Evolutionary conservation across 2,329 filamentous ascomycete species (phyloP), one percentile per base, ranked within the genome.

Genomic region (Aspergillus versicolor): DNA sequence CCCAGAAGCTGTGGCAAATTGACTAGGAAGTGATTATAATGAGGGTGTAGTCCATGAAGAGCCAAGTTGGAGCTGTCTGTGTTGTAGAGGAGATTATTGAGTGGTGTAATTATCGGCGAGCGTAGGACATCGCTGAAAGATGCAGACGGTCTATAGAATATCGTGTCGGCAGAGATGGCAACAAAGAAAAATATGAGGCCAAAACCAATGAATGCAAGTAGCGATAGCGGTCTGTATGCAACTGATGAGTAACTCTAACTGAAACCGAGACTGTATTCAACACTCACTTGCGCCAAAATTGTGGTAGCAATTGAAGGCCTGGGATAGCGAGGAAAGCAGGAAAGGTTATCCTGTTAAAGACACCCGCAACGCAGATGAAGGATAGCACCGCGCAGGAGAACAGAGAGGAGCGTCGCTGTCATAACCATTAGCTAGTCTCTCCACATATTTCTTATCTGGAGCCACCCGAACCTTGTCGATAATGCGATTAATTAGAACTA

Each of bases 321-420:
- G 94, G 93, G 70, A 97, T 85, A 57, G 96, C 73, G 60, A 99
- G 77, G 73, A 96, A 99, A 13, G 92, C 93, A 45, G 93, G 93
- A 73, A 97, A 97, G 9, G 94, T 99, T 68, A 97, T 97, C 63
- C 94, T 87, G 76, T 97, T 99, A 77, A 99, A 99, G 57, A 93
- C 79, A 49, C 94, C 94, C 68, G 94, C 89, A 13, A 96, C 88
- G 52, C 85, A 82, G 54, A 97, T 85, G 60, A 92, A 86, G 30
- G 91, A 91, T 41, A 99, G 84, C 42, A 94, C 81, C 41, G 85
- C 83, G 57, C 89, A 92, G 19, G 92, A 87, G 65, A 91, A 79
- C 56, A 91, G 80, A 47, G 91, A 90, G 56, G 90, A 88, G 67
- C 84, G 85, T 75, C 92, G 85, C 85, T 91, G 71, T 57, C 57